These are phyloP conservation scores for Aspergillus clavatus DNA, from an alignment of 2,329 filamentous ascomycete genomes.

Conservation along the genomic window DNA sequence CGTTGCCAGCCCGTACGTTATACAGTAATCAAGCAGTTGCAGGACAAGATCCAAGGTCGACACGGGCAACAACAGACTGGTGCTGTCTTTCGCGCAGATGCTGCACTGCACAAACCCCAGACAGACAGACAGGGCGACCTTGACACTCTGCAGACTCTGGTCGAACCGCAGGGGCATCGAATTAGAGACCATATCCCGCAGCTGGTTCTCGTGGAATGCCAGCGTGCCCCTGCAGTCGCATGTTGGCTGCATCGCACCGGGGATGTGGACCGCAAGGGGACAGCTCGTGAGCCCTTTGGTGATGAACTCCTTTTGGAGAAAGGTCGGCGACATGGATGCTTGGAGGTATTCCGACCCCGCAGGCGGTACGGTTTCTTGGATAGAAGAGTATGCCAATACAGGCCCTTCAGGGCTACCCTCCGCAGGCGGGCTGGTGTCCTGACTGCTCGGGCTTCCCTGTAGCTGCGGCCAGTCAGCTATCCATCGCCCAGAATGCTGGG, in stretches of 20 bases:
- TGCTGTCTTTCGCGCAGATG: conserved; percentile 27
- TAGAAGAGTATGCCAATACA: not conserved
- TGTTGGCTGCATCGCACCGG: conserved; percentile 16
- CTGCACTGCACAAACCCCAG: conserved; percentile 28
- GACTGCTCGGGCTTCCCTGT: not conserved
- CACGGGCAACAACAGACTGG: conserved; percentile 25
- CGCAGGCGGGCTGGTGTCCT: not conserved
- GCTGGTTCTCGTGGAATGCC: conserved; percentile 26
- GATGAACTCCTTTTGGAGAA: conserved; percentile 26
- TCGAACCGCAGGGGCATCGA: conserved; percentile 28
- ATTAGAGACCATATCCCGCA: conserved; percentile 27
- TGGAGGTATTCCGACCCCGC: conserved; percentile 18
- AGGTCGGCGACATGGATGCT: conserved; percentile 30
- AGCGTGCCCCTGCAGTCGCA: conserved; percentile 31
- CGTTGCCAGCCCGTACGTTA: conserved; percentile 20
- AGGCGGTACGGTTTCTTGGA: not conserved
- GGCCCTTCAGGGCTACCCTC: not conserved
- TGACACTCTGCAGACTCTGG: conserved; percentile 29
- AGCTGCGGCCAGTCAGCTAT: not conserved
- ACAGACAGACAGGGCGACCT: conserved; percentile 26
- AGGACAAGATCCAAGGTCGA: conserved; percentile 29
- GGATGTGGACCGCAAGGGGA: conserved; percentile 25
- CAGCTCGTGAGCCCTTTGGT: conserved; percentile 24
- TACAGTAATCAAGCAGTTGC: conserved; percentile 29
- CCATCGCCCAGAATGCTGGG: not conserved